Evolutionary conservation across 2,329 filamentous ascomycete species (phyloP).

Genomic region (Magnaporthales sp.): DNA sequence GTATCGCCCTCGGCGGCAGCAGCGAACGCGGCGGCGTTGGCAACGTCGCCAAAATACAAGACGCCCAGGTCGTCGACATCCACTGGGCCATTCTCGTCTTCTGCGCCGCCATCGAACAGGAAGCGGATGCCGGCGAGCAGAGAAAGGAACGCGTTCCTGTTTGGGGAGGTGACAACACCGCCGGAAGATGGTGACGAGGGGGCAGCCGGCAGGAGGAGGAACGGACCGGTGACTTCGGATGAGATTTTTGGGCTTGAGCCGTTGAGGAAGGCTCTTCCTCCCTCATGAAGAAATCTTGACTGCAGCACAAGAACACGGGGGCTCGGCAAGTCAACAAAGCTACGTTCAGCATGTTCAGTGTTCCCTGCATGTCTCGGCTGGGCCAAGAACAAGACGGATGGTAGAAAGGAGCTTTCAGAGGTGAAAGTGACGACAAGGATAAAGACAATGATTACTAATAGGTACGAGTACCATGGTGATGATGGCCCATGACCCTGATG

Average conservation of each 20-base stretch:
- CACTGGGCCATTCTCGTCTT: conserved; percentile 15
- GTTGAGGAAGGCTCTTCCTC: conserved; percentile 22
- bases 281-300: neutral
- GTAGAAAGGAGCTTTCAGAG: too few species aligned
- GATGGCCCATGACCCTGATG: neutral
- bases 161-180: conserved; percentile 38
- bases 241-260: conserved; percentile 50
- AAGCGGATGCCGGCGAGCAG: conserved; percentile 26
- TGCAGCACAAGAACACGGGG: too few species aligned
- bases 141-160: conserved; percentile 50
- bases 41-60: neutral
- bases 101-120: conserved; percentile 11
- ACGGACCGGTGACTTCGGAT: conserved; percentile 27
- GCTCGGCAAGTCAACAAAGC: too few species aligned
- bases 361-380: too few species aligned
- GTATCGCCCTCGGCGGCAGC: conserved; percentile 9
- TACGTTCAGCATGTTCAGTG: too few species aligned
- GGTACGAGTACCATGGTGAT: too few species aligned
- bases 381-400: too few species aligned
- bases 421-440: too few species aligned
- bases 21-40: neutral
- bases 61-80: conserved; percentile 18
- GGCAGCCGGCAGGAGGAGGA: conserved; percentile 20
- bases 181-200: conserved; percentile 19
- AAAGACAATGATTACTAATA: too few species aligned